phyloP scores from a whole-genome alignment of 1,139 yeast species.

The Sugiyamaella neomexicana region DNA sequence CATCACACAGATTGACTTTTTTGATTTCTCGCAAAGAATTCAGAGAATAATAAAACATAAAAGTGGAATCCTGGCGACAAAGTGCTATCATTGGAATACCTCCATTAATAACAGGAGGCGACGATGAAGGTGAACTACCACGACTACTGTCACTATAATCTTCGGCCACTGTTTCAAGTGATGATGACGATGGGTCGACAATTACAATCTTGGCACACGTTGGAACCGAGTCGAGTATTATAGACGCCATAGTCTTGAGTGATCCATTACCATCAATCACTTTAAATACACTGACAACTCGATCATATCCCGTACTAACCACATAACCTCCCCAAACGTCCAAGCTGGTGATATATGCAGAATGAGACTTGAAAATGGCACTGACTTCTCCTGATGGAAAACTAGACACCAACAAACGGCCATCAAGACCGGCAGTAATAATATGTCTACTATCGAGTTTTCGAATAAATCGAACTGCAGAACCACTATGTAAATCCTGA shows the following conservation, averaged over 20 bases:
- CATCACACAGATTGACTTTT: slow-evolving; percentile 62
- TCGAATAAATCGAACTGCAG: slow-evolving; percentile 25
- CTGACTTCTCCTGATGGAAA: slow-evolving; percentile 20
- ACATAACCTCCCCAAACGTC: slow-evolving; percentile 44
- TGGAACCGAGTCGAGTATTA: slow-evolving; percentile 16
- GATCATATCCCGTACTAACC: slow-evolving; percentile 67
- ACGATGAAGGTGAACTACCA: background rate
- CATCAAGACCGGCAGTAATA: slow-evolving; percentile 42
- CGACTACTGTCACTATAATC: slow-evolving; percentile 9
- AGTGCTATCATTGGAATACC: slow-evolving; percentile 47
- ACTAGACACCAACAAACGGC: slow-evolving; percentile 26
- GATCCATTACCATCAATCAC: slow-evolving; percentile 46
- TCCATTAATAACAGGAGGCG: background rate
- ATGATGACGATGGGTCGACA: slow-evolving; percentile 25
- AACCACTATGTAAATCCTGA: slow-evolving; percentile 28
- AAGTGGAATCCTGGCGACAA: slow-evolving; percentile 62
- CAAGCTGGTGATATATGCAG: slow-evolving; percentile 46
- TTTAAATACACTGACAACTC: slow-evolving; percentile 45
- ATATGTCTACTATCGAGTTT: slow-evolving; percentile 23
- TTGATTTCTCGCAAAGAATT: slow-evolving; percentile 35
- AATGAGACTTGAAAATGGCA: slow-evolving; percentile 41
- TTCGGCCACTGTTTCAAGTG: background rate
- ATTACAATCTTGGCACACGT: slow-evolving; percentile 24
- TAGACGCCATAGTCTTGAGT: slow-evolving; percentile 12
- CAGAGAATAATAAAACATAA: slow-evolving; percentile 48